Evolutionary conservation across 352 stramenopile species (phyloP).

Genomic region (Globisporangium okanoganense): DNA sequence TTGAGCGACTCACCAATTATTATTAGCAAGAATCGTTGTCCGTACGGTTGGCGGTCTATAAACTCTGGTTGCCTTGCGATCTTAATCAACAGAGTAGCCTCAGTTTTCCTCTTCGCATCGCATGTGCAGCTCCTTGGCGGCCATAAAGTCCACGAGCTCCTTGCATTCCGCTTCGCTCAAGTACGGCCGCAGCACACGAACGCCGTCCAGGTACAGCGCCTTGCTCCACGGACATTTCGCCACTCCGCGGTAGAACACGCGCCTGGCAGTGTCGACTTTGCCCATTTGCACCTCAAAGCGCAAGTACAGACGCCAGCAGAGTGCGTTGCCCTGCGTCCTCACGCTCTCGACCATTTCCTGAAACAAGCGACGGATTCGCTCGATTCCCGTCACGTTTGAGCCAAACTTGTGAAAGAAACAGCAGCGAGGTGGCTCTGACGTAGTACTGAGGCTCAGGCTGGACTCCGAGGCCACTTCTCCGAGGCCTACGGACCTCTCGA

Average conservation of each 20-base stretch:
- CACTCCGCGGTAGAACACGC: conserved; percentile 72
- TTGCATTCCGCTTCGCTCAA: conserved; percentile 52
- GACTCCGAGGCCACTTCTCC: conserved; percentile 5
- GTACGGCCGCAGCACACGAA: conserved; percentile 61
- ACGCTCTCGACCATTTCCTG: conserved; percentile 55
- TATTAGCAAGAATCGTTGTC: background rate
- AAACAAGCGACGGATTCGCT: conserved; percentile 57
- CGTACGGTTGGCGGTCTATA: too few relatives aligned
- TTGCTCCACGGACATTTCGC: conserved; percentile 79
- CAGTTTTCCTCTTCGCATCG: conserved; percentile 20
- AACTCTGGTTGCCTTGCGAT: background rate
- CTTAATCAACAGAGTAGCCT: background rate
- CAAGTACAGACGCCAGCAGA: conserved; percentile 73
- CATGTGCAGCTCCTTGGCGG: conserved; percentile 67
- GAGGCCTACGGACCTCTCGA: conserved; percentile 31
- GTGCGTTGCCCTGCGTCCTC: conserved; percentile 44
- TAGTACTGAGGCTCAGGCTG: background rate
- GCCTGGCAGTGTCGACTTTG: conserved; percentile 61
- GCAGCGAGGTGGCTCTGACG: conserved; percentile 21
- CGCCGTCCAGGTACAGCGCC: conserved; percentile 59
- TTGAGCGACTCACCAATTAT: background rate
- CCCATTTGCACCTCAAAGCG: conserved; percentile 73
- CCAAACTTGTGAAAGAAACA: conserved; percentile 71
- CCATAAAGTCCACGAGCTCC: conserved; percentile 67
- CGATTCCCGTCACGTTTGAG: conserved; percentile 45